phyloP scores from a whole-genome alignment of 805 yeast genomes.

The Debaryomyces castellii region DNA sequence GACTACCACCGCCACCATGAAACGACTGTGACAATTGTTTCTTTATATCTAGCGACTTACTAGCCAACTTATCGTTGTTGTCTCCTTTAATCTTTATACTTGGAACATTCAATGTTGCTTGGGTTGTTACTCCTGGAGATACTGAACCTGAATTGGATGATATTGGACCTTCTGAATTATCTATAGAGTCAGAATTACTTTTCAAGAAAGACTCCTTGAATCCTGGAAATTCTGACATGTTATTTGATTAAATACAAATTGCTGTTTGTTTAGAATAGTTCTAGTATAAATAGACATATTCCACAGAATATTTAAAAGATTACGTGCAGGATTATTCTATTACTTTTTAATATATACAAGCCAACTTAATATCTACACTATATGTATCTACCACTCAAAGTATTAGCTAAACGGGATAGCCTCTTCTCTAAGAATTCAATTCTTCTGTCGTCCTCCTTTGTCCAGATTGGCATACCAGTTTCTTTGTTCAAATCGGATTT shows the following conservation, averaged over 20 bases:
- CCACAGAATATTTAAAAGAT: too few relatives aligned
- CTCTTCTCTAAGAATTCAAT: constrained; percentile 22
- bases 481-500: constrained; percentile 18
- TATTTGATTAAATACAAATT: not conserved
- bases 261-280: not conserved
- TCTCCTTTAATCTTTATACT: constrained; percentile 29
- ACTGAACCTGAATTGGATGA: constrained; percentile 14
- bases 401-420: constrained; percentile 6
- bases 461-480: constrained; percentile 33
- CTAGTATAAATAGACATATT: not conserved
- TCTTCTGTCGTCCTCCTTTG: constrained; percentile 34
- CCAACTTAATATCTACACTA: constrained; percentile 1
- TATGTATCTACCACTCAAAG: not conserved
- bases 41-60: constrained; percentile 36
- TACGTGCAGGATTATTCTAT: too few relatives aligned
- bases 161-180: constrained; percentile 3
- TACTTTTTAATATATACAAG: too few relatives aligned
- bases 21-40: constrained; percentile 42
- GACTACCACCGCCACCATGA: constrained; percentile 17
- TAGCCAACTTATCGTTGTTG: constrained; percentile 22
- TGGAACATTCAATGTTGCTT: constrained; percentile 20
- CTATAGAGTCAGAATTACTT: constrained; percentile 8
- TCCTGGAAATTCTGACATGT: constrained; percentile 14
- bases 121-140: constrained; percentile 13
- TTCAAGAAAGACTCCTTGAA: constrained; percentile 17